Conservation (phyloP, 225 moss, liverwort and hornwort species). For the Bryum argenteum region DNA sequence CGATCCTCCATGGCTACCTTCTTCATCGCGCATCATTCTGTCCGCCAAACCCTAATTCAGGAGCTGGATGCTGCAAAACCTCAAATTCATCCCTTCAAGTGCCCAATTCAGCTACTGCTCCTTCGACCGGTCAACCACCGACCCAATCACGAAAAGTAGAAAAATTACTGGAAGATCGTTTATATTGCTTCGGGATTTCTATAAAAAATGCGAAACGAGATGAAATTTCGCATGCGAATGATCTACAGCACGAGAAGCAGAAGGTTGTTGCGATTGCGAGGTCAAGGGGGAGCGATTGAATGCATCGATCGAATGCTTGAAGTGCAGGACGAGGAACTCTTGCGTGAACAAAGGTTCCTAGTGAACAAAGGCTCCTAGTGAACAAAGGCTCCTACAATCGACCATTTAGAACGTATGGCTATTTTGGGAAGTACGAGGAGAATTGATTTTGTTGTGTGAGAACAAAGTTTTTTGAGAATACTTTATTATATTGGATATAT, state of each 20-base stretch:
- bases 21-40: too few relatives aligned
- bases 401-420: too few relatives aligned
- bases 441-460: too few relatives aligned
- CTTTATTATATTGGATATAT: too few relatives aligned
- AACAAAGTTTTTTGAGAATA: too few relatives aligned
- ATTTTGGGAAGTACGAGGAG: too few relatives aligned
- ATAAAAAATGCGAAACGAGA: too few relatives aligned
- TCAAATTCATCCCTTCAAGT: background rate
- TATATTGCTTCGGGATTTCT: background rate
- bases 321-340: background rate
- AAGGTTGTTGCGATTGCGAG: background rate
- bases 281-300: too few relatives aligned
- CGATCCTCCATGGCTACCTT: slow-evolving; percentile 70
- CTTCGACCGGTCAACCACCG: background rate
- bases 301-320: slow-evolving; percentile 6
- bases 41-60: slow-evolving; percentile 22
- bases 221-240: background rate
- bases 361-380: too few relatives aligned
- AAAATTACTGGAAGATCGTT: background rate
- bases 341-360: too few relatives aligned
- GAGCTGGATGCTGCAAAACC: background rate
- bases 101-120: background rate
- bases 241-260: background rate
- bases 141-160: background rate
- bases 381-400: too few relatives aligned